Evolutionary conservation across 73 alveolate genomes (phyloP).

Genomic region (Tetrahymena malaccensis): DNA sequence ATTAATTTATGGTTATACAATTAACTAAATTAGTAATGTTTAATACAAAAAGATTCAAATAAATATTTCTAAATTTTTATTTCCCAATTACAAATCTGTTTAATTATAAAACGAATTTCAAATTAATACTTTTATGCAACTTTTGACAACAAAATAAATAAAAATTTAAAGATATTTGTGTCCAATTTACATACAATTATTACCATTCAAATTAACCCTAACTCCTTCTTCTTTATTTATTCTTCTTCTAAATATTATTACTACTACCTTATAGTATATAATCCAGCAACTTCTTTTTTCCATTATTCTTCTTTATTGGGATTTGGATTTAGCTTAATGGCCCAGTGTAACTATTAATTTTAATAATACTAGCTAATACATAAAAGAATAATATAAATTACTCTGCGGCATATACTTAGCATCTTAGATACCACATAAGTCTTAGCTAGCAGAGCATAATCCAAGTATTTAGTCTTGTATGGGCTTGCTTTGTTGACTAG

Average conservation of each 20-base stretch:
- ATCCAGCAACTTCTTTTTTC: neutral
- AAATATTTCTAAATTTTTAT: no score
- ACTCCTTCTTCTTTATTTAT: neutral
- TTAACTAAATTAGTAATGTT: no score
- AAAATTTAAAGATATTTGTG: no score
- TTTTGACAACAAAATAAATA: no score
- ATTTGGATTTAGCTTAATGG: neutral
- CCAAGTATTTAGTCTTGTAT: neutral
- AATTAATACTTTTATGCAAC: no score
- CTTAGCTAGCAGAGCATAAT: neutral
- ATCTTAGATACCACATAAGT: neutral
- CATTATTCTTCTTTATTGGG: neutral
- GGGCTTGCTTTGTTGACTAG: neutral
- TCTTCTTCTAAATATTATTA: neutral
- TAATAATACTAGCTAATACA: neutral
- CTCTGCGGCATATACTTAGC: neutral
- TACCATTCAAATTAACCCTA: neutral
- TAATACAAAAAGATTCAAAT: no score
- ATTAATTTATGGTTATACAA: neutral
- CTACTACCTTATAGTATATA: neutral
- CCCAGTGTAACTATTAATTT: neutral
- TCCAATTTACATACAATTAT: neutral
- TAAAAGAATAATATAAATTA: neutral
- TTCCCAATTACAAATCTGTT: neutral
- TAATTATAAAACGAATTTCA: no score